phyloP scores from a whole-genome alignment of 345 rosid genomes.

The Nasturtium officinale region DNA sequence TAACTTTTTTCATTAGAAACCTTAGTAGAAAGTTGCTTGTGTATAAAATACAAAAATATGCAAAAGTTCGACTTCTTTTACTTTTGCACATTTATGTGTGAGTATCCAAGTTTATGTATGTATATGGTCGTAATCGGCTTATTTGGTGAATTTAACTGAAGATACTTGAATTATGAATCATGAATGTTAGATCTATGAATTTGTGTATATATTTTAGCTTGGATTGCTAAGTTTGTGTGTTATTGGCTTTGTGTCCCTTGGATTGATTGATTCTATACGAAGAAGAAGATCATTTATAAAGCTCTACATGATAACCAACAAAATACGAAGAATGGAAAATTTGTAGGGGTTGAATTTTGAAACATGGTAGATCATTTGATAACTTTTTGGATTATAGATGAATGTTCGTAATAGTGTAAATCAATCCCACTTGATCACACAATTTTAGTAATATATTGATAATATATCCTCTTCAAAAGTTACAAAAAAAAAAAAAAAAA shows the following conservation, averaged over 20 bases:
- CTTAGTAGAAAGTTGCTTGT: too few species aligned
- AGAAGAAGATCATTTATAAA: background rate
- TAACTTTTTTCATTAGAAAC: too few species aligned
- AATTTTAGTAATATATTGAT: background rate
- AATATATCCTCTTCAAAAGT: background rate
- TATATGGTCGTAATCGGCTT: too few species aligned
- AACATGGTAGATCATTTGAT: background rate
- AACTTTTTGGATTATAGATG: background rate
- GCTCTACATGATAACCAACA: background rate
- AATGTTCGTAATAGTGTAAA: background rate
- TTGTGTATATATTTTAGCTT: background rate
- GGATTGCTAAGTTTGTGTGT: background rate
- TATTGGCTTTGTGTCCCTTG: background rate
- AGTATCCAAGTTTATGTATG: too few species aligned
- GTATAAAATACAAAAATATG: too few species aligned
- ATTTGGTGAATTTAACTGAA: too few species aligned
- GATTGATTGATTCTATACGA: background rate
- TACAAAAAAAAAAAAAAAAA: slow-evolving; percentile 13
- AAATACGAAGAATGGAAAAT: background rate
- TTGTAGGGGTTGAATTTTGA: background rate
- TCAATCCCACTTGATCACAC: too few species aligned
- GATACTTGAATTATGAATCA: background rate
- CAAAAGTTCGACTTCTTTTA: too few species aligned
- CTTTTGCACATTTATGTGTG: too few species aligned
- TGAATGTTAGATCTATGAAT: background rate